Percentiles rank a stretch among this genome's conserved stretches.
Evolutionary conservation across 495 filamentous ascomycete genomes (phyloP).

Genomic region (Neurospora tetraspora): DNA sequence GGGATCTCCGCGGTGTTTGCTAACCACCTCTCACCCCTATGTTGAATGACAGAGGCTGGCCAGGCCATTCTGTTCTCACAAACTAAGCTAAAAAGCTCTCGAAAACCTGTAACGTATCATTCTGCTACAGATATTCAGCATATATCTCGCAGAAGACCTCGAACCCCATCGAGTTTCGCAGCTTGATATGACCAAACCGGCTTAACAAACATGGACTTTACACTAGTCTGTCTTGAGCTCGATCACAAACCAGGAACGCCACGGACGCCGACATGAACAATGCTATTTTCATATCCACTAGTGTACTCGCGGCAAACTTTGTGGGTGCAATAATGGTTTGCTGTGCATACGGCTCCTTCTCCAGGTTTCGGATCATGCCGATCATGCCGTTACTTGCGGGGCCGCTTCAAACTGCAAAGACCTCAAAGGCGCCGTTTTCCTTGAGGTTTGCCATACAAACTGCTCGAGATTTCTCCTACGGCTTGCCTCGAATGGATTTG

Average conservation of each 20-base stretch:
- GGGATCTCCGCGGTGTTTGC: not conserved
- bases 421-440: not conserved
- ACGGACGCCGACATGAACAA: not conserved
- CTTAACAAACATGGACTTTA: not conserved
- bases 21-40: not conserved
- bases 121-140: not conserved
- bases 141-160: not conserved
- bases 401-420: not conserved
- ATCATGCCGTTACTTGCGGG: not conserved
- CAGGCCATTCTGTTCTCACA: not conserved
- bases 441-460: no score
- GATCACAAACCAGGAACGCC: not conserved
- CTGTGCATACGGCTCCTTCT: not conserved
- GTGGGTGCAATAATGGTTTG: not conserved
- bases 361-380: not conserved
- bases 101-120: not conserved
- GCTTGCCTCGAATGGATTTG: not conserved
- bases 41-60: not conserved
- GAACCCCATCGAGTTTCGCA: not conserved
- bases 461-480: no score
- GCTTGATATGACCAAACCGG: not conserved
- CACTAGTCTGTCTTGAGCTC: not conserved
- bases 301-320: not conserved
- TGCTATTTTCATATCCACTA: not conserved
- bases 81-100: no score